A percentile compares a stretch with the other conserved stretches of the same genome.
Conservation (phyloP, 2,329 filamentous ascomycete species). For the Microdochium bolleyi region DNA sequence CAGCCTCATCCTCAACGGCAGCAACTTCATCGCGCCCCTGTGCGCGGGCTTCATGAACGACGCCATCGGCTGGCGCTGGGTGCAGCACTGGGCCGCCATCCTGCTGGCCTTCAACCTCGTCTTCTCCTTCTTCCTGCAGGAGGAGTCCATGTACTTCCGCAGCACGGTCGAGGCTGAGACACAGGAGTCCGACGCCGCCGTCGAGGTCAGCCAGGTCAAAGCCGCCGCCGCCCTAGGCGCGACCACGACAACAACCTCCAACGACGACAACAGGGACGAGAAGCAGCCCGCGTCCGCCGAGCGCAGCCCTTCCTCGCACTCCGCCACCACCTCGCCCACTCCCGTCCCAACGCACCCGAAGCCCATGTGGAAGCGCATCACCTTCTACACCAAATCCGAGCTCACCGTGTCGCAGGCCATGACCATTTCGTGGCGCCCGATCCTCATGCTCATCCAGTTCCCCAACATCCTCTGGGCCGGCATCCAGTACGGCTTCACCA, state of each 20-base stretch:
- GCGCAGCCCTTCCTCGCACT: not conserved
- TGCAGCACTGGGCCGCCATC: conserved; percentile 46
- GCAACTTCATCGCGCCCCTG: conserved; percentile 37
- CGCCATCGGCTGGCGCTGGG: conserved; percentile 39
- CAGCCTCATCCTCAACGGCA: conserved; percentile 31
- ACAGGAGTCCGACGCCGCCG: conserved; percentile 18
- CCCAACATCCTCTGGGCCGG: conserved; percentile 23
- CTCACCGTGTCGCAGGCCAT: conserved; percentile 6
- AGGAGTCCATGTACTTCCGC: conserved; percentile 49
- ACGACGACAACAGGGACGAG: not conserved
- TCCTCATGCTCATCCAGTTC: conserved; percentile 21
- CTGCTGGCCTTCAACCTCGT: conserved; percentile 38
- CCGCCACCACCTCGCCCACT: not conserved
- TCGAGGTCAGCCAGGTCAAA: conserved; percentile 6
- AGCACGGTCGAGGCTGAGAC: not conserved
- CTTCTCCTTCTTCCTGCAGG: conserved; percentile 49
- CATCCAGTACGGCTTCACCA: conserved; percentile 23
- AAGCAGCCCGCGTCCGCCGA: not conserved
- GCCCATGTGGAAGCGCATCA: conserved; percentile 14
- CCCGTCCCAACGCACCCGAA: conserved; percentile 1
- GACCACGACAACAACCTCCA: not conserved
- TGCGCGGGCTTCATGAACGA: conserved; percentile 41
- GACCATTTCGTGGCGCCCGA: conserved; percentile 13
- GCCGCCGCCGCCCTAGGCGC: conserved; percentile 1
- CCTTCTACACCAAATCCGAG: conserved; percentile 13